Base-by-base conservation (phyloP, 148 eudicot genomes). In the Amaranthus palmeri region DNA sequence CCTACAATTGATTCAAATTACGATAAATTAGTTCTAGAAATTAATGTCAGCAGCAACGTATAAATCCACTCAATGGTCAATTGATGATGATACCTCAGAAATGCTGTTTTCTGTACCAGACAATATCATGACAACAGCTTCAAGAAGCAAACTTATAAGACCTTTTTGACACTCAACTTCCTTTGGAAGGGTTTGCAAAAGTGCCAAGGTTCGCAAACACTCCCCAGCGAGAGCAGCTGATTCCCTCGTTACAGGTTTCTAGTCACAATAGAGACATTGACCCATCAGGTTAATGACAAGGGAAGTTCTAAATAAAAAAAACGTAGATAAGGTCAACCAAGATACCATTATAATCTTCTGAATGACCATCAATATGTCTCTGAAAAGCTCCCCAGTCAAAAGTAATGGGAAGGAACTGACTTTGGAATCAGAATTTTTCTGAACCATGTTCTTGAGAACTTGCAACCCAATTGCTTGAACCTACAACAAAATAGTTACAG, bases 401-500 rank as follows among this genome's bases (percentile, higher is more conserved):
- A 95, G 81, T 73, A 88, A 70, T 48, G 82, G 65, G 76, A 92
- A 95, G 43, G 85, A 75, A 76, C 83, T 81, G 76, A 54, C 72
- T 67, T 81, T 84, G 13, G 83, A 75, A 72, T 77, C 78, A 68
- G 61, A 71, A 60, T 79, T 80, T 73, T 78, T 87, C 65, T 86
- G 96, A 73, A 92, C 71, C 67, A 81, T 79, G 82, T 82, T 81
- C 77, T 88, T 86, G 71, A 92, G 81, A 64, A 89, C 92, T 83
- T 95, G 99, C 85, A 92, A 74, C 43, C 85, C 92, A 80, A 88
- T 80, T 17, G 89, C 86, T 83, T 85, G 91, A 78, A 92, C 90
- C 99, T 95, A 84, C 46, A 25, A 46, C 72, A 41, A 52, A 69
- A 65, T 52, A 68, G 56, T 52, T 73, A 49, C 70, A 74, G 73